Evolutionary conservation across 2,329 filamentous ascomycete genomes (phyloP).

Genomic region (Beauveria brongniartii): DNA sequence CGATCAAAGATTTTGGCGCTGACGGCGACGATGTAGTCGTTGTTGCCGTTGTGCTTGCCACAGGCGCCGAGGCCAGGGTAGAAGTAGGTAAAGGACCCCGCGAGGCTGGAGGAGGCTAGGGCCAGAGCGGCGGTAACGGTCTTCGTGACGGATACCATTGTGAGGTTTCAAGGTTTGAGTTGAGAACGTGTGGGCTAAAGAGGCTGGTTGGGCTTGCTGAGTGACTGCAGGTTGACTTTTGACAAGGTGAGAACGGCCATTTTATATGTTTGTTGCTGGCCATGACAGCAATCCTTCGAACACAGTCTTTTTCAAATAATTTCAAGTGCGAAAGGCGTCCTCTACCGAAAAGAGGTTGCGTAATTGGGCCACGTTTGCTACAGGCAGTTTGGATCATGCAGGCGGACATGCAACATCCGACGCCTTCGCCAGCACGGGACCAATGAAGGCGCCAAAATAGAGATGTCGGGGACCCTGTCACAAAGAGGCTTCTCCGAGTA

Average conservation of each 20-base stretch:
- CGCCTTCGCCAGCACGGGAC: background rate
- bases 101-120: background rate
- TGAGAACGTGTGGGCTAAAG: background rate
- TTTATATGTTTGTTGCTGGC: background rate
- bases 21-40: slow-evolving; percentile 57
- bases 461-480: background rate
- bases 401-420: background rate
- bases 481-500: background rate
- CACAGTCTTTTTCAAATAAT: background rate
- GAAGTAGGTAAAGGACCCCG: slow-evolving; percentile 42
- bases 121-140: slow-evolving; percentile 15
- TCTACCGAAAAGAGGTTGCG: background rate
- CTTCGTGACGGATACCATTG: slow-evolving; percentile 17
- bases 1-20: slow-evolving; percentile 61
- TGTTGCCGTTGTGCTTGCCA: slow-evolving; percentile 44
- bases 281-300: background rate
- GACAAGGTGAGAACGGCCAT: background rate
- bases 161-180: slow-evolving; percentile 10
- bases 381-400: background rate
- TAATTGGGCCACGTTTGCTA: background rate
- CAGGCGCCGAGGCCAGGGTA: slow-evolving; percentile 60
- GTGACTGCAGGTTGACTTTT: background rate
- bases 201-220: background rate
- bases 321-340: background rate
- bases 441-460: background rate